Conservation (phyloP, 2,329 filamentous ascomycete species). For the Nothophaeocryptopus gaeumannii region DNA sequence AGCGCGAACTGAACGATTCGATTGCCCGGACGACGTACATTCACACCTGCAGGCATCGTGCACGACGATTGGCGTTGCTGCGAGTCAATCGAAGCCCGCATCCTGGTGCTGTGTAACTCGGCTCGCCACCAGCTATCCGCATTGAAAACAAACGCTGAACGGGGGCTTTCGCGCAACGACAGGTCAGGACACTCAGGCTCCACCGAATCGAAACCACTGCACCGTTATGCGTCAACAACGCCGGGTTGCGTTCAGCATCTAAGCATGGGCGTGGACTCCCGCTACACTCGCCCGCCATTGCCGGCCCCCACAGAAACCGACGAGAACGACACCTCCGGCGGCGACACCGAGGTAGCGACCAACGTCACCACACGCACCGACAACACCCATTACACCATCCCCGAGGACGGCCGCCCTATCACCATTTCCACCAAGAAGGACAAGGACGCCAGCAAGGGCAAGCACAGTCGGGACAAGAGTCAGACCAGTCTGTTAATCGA, state of each 20-base stretch:
- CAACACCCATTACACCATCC: constrained; percentile 72
- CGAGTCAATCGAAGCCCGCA: too few relatives aligned
- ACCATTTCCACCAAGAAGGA: constrained; percentile 77
- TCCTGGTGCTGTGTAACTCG: constrained; percentile 1
- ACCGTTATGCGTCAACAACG: constrained; percentile 4
- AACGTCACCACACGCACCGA: constrained; percentile 68
- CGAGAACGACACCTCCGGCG: constrained; percentile 39
- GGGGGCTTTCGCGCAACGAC: neutral
- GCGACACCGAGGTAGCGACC: constrained; percentile 56
- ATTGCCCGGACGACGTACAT: neutral
- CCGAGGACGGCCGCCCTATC: constrained; percentile 84
- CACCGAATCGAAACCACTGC: neutral
- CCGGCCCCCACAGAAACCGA: constrained; percentile 75
- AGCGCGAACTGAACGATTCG: neutral
- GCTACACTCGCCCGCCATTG: constrained; percentile 52
- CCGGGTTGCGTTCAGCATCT: constrained; percentile 10
- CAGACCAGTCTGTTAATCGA: constrained; percentile 92
- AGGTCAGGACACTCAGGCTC: neutral
- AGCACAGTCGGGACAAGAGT: constrained; percentile 58
- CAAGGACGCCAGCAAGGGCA: constrained; percentile 51
- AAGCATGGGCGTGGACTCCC: constrained; percentile 21
- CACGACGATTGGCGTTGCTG: constrained; percentile 2
- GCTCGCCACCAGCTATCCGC: neutral
- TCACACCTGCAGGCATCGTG: neutral
- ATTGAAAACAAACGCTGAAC: neutral